These are phyloP conservation scores for Aspergillus cavernicola DNA, from an alignment of 495 filamentous ascomycete genomes.

Conservation along the genomic window DNA sequence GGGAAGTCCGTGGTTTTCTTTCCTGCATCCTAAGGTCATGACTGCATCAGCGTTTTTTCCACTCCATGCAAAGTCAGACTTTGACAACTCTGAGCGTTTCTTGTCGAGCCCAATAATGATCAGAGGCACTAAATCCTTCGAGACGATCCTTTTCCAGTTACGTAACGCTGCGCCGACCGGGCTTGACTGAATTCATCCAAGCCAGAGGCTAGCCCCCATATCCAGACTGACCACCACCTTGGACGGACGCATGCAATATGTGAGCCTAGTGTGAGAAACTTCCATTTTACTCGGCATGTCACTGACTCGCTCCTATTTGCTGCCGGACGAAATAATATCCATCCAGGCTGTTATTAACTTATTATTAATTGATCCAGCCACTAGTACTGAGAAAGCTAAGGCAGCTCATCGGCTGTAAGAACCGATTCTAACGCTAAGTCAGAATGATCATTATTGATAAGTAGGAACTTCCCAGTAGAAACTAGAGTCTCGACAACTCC, in stretches of 20 bases:
- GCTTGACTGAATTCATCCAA: background rate
- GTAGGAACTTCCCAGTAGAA: background rate
- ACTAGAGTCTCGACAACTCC: background rate
- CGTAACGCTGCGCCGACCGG: background rate
- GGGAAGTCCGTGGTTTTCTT: no score
- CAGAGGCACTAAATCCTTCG: slow-evolving; percentile 5
- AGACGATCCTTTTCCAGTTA: slow-evolving; percentile 2
- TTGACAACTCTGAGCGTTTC: background rate
- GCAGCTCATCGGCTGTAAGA: background rate
- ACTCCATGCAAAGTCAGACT: background rate
- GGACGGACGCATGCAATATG: slow-evolving; percentile 9
- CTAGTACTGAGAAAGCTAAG: background rate
- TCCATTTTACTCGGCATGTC: no score
- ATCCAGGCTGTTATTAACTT: background rate
- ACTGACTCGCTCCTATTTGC: no score
- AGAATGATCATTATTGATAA: no score
- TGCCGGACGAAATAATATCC: background rate
- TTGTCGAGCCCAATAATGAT: no score
- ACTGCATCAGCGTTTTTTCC: background rate
- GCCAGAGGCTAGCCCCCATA: no score
- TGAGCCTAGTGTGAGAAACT: background rate
- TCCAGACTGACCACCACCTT: no score
- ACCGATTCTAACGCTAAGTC: background rate
- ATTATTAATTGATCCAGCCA: slow-evolving; percentile 6
- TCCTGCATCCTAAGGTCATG: background rate